Percentiles rank a stretch among this genome's conserved stretches.
Conservation (phyloP, 1,284 basidiomycete genomes). For the Melampsora occidentalis region DNA sequence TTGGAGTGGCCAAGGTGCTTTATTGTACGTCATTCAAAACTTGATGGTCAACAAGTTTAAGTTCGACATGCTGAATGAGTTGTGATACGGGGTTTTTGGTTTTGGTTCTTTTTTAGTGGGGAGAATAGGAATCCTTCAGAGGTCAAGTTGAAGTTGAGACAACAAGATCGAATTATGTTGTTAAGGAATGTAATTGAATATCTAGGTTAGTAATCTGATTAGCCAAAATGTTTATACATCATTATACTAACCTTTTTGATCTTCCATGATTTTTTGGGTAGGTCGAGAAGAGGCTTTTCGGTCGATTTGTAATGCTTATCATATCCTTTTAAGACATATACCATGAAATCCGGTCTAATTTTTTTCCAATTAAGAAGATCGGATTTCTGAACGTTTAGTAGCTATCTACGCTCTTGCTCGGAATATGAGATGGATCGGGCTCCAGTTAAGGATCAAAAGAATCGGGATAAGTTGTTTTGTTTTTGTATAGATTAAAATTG, state of each 20-base stretch:
- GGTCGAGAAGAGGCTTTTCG: not conserved
- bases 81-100: not conserved
- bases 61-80: not conserved
- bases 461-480: no score
- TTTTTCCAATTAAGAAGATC: no score
- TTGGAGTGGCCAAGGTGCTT: constrained; percentile 30
- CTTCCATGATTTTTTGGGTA: not conserved
- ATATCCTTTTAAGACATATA: not conserved
- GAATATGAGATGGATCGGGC: no score
- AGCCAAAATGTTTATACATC: not conserved
- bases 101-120: constrained; percentile 1
- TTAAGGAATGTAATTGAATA: constrained; percentile 17
- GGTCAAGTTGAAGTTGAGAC: not conserved
- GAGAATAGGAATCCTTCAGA: not conserved
- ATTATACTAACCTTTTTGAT: not conserved
- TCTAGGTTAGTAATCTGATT: constrained; percentile 8
- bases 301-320: not conserved
- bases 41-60: not conserved
- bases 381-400: no score
- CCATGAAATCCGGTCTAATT: not conserved
- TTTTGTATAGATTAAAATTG: no score
- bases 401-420: no score
- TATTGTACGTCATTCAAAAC: not conserved
- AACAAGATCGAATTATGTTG: constrained; percentile 15
- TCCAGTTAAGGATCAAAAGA: no score